Percentiles rank a stretch among this genome's conserved stretches.
phyloP scores from a whole-genome alignment of 306 rosid genomes.

The Cucurbita ficifolia region DNA sequence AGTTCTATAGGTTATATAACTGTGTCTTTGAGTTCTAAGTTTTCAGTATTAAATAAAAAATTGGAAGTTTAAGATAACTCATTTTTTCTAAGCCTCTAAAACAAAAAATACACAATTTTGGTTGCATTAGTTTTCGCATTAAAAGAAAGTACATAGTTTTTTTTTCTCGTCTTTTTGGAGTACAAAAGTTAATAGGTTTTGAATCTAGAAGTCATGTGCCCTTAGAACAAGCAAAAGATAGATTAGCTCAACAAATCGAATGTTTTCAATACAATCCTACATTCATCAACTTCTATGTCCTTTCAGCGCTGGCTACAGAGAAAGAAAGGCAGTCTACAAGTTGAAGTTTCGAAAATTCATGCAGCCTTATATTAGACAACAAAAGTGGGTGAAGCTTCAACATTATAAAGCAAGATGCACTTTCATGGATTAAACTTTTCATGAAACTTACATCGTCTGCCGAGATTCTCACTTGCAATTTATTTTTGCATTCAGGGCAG shows the following conservation, averaged over 20 bases:
- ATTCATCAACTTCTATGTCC: background rate
- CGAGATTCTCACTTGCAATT: conserved; percentile 68
- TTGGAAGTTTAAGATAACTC: background rate
- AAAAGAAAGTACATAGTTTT: background rate
- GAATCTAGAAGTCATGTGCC: background rate
- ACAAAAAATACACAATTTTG: background rate
- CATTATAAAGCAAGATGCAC: background rate
- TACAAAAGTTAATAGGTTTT: background rate
- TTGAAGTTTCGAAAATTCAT: background rate
- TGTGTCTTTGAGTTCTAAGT: background rate
- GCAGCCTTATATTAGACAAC: background rate
- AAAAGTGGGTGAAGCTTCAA: background rate
- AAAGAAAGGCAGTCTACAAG: background rate
- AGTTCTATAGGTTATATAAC: background rate
- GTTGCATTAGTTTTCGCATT: background rate
- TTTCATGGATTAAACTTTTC: background rate
- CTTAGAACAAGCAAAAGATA: background rate
- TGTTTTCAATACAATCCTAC: background rate
- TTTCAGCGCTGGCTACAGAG: background rate
- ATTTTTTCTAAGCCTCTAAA: background rate
- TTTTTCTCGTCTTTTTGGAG: background rate
- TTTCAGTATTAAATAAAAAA: background rate
- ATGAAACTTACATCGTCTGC: conserved; percentile 76
- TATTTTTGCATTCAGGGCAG: conserved; percentile 84
- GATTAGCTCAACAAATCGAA: background rate